Evolutionary conservation across 331 rosid species (phyloP).

Genomic region (Phaseolus coccineus): DNA sequence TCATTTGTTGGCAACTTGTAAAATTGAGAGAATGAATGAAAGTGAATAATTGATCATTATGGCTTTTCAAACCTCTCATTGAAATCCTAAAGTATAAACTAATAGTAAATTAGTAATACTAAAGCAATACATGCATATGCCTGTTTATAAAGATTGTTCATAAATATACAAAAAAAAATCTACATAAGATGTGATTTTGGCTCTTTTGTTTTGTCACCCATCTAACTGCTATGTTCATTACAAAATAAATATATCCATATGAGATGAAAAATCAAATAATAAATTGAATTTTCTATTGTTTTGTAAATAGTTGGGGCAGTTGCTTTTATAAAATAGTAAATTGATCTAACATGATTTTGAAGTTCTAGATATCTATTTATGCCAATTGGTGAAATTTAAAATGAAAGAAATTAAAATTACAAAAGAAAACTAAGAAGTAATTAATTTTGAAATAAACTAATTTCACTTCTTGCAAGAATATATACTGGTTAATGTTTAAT

Average conservation of each 20-base stretch:
- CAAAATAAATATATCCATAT: not conserved
- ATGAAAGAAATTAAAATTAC: not conserved
- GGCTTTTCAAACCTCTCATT: not conserved
- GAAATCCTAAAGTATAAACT: not conserved
- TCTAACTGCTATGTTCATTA: not conserved
- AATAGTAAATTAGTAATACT: conserved; percentile 1
- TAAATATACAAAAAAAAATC: not conserved
- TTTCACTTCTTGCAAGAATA: not conserved
- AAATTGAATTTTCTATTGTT: not conserved
- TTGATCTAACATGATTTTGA: not conserved
- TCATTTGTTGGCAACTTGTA: conserved; percentile 1
- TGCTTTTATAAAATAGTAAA: no score
- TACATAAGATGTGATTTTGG: not conserved
- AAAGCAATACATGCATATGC: not conserved
- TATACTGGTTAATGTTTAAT: not conserved
- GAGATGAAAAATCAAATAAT: conserved; percentile 9
- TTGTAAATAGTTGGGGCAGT: not conserved
- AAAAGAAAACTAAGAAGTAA: conserved; percentile 5
- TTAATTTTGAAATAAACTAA: conserved; percentile 1
- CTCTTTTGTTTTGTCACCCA: conserved; percentile 4
- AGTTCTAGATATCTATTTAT: not conserved
- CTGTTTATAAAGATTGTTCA: not conserved
- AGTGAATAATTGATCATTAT: conserved; percentile 10
- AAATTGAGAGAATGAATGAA: not conserved
- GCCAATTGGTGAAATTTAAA: conserved; percentile 3